Base-by-base conservation (phyloP, 2,329 filamentous ascomycete species). In the Fusarium sp. region DNA sequence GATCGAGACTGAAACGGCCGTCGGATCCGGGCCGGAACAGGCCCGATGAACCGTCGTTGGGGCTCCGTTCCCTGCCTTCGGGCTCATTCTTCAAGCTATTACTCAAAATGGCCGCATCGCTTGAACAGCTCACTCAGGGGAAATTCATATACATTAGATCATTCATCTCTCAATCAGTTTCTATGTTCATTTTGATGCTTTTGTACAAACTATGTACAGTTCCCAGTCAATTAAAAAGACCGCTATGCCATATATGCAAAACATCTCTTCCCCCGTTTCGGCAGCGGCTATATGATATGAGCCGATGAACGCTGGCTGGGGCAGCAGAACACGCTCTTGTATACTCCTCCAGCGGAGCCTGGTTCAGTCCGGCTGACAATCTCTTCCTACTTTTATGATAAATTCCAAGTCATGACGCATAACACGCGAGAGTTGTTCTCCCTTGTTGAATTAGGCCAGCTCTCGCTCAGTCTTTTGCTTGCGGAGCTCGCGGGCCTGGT, bases 401-500 rank as follows among this genome's bases (percentile, higher is more conserved):
- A 63, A 71, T 70, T 54, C 38, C 71, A 76, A 72, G 37, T 75
- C 73, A 70, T 76, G 43, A 76, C 58, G 67, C 71, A 58, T 69
- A 58, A 74, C 65, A 72, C 65, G 63, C 66, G 73, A 72, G 15
- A 45, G 70, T 61, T 38, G n/a, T 17, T 37, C 20, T 33, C 20
- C n/a, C 37, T 65, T 25, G 37, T 54, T 54, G n/a, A 58, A 63
- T 60, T 69, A 79, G 38, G 78, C 78, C 57, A 77, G 64, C 47
- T 72, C 71, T 66, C 75, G 77, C 60, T 81, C 79, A 22, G 69
- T 71, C 80, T 92, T 87, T 72, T 79, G 78, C 69, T 80, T 81
- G 70, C 91, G 89, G 70, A 81, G 82, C 82, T 91, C 88, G 72
- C 89, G 90, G 63, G 90, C 93, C 85, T 93, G 93, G 79, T 93